These are phyloP conservation scores for Miscanthus lutarioriparius DNA, from an alignment of 176 grass and related monocot species.

Conservation along the genomic window DNA sequence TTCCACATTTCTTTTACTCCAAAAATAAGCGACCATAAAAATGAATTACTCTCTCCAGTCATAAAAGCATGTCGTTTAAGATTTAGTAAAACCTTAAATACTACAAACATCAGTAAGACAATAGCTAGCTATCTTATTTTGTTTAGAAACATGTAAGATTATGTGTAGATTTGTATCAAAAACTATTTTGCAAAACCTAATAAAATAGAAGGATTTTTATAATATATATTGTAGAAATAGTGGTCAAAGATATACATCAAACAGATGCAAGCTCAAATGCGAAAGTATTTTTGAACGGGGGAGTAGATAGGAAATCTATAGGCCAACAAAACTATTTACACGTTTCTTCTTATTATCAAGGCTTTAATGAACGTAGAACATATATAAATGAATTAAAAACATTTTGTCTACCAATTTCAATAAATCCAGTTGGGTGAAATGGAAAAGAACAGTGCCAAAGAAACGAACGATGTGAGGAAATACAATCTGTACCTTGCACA, in stretches of 20 bases:
- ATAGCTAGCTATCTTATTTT: neutral
- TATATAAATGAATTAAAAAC: neutral
- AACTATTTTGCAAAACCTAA: neutral
- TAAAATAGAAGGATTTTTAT: neutral
- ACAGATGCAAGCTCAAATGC: neutral
- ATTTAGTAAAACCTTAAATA: neutral
- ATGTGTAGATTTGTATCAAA: neutral
- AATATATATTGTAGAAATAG: neutral
- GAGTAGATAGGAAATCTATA: neutral
- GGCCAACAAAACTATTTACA: neutral
- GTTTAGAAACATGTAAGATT: neutral
- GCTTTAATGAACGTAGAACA: neutral
- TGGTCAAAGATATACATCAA: neutral
- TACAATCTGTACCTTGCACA: constrained; percentile 69
- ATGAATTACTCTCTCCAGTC: neutral
- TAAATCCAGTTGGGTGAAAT: neutral
- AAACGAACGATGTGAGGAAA: neutral
- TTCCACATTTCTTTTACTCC: constrained; percentile 3
- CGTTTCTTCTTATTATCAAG: neutral
- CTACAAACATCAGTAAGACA: neutral
- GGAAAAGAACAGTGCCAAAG: neutral
- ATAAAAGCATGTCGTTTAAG: neutral
- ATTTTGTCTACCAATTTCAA: neutral
- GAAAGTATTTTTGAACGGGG: neutral
- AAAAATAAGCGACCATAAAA: neutral